A percentile compares a stretch with the other conserved stretches of the same genome.
phyloP scores from a whole-genome alignment of 495 filamentous ascomycete species.

The Viridothelium virens region DNA sequence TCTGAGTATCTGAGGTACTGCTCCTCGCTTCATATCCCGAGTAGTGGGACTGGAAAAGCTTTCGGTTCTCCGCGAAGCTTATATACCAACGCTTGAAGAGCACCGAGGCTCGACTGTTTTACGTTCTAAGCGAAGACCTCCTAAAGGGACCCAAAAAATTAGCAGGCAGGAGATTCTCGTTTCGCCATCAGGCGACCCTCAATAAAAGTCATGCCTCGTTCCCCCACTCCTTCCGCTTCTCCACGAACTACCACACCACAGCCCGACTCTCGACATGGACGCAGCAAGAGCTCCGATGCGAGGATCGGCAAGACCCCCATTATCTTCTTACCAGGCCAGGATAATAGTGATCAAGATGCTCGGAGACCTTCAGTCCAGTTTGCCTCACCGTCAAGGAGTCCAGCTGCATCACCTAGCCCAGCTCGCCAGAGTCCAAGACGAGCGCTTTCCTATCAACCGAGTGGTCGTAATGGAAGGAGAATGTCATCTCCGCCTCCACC shows the following conservation, averaged over 20 bases:
- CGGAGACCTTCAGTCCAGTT: conserved; percentile 5
- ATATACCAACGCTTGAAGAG: too few relatives aligned
- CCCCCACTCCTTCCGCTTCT: background rate
- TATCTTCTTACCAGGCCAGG: background rate
- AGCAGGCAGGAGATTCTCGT: background rate
- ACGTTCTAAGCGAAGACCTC: too few relatives aligned
- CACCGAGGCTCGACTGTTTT: too few relatives aligned
- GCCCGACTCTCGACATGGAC: conserved; percentile 1
- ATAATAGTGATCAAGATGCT: background rate
- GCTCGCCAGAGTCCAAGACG: background rate
- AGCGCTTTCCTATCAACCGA: conserved; percentile 2
- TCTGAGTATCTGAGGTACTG: too few relatives aligned
- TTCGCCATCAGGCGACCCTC: background rate
- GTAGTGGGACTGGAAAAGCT: too few relatives aligned
- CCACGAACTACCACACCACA: conserved; percentile 6
- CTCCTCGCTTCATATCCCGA: too few relatives aligned
- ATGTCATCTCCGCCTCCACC: conserved; percentile 2
- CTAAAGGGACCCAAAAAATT: background rate
- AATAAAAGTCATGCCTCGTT: background rate
- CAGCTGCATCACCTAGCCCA: background rate
- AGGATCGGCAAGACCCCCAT: background rate
- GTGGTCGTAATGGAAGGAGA: conserved; percentile 3
- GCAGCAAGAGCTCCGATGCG: conserved; percentile 3
- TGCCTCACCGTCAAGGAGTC: background rate
- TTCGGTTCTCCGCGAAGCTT: too few relatives aligned